phyloP scores from a whole-genome alignment of 2,329 filamentous ascomycete species.

The Pseudogymnoascus sp. region DNA sequence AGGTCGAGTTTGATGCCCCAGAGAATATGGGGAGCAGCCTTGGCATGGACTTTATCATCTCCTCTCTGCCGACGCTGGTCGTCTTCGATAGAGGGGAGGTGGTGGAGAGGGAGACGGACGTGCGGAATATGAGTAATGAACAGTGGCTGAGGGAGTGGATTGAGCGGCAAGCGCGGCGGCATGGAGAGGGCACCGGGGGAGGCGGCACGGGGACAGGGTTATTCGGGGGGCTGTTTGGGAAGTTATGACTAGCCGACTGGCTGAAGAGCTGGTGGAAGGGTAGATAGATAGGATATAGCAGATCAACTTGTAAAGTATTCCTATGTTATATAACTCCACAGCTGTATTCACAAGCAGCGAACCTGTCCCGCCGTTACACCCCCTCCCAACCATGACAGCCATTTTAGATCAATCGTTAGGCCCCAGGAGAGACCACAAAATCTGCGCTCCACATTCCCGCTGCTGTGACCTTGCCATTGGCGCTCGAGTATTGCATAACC shows the following conservation, averaged over 20 bases:
- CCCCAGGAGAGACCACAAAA: neutral
- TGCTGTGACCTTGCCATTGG: neutral
- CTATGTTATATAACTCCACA: neutral
- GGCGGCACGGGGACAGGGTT: constrained; percentile 31
- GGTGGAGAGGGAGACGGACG: constrained; percentile 41
- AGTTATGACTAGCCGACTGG: constrained; percentile 8
- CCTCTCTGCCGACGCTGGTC: constrained; percentile 47
- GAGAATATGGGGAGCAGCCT: constrained; percentile 44
- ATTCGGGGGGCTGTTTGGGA: constrained; percentile 33
- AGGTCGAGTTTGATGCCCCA: constrained; percentile 48
- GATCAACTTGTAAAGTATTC: neutral
- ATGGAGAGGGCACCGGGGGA: constrained; percentile 37
- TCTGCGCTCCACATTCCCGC: neutral
- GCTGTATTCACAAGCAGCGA: neutral
- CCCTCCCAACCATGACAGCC: neutral
- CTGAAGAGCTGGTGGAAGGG: neutral
- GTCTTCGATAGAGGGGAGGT: constrained; percentile 49
- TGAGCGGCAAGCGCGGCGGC: constrained; percentile 39
- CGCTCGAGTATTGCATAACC: neutral
- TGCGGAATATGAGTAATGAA: constrained; percentile 38
- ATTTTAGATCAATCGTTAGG: neutral
- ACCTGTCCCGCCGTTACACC: neutral
- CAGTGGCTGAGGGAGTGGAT: constrained; percentile 47
- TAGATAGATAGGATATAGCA: neutral
- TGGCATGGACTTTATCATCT: constrained; percentile 49